Evolutionary conservation across 1,284 basidiomycete genomes (phyloP).

Genomic region (Irpex sp.): DNA sequence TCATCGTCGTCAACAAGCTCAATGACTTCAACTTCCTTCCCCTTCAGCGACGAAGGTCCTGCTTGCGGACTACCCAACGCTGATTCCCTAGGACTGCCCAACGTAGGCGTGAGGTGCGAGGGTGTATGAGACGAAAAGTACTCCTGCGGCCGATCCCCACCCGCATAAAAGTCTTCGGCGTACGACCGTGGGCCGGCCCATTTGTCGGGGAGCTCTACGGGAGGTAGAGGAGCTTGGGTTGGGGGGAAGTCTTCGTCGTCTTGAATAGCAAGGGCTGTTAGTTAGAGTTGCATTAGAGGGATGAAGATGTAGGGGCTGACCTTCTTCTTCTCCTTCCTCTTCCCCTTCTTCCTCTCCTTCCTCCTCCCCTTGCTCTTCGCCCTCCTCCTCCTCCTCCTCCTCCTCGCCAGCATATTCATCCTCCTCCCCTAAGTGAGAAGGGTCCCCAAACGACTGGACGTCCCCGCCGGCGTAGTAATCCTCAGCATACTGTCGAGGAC

Average conservation of each 20-base stretch:
- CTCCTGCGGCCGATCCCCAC: conserved; percentile 24
- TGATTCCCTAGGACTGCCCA: not conserved
- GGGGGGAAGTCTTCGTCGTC: conserved; percentile 2
- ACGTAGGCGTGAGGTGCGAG: conserved; percentile 14
- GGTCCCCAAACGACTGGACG: conserved; percentile 12
- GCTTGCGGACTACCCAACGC: too few relatives aligned
- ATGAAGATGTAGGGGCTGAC: too few relatives aligned
- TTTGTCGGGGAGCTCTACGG: conserved; percentile 41
- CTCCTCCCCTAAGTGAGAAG: too few relatives aligned
- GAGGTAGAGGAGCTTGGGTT: not conserved
- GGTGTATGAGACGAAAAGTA: conserved; percentile 11
- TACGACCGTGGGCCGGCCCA: conserved; percentile 45
- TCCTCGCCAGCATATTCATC: too few relatives aligned
- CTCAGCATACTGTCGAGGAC: conserved; percentile 47
- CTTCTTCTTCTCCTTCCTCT: conserved; percentile 4
- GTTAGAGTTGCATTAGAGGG: too few relatives aligned
- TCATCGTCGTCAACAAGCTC: conserved; percentile 1
- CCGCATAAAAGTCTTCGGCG: conserved; percentile 45
- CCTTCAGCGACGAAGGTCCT: too few relatives aligned
- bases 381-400: too few relatives aligned
- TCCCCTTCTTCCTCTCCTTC: conserved; percentile 5
- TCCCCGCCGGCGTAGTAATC: conserved; percentile 36
- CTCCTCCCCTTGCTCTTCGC: too few relatives aligned
- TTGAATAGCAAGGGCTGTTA: too few relatives aligned
- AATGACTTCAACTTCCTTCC: not conserved